Conservation (phyloP, 495 filamentous ascomycete species). For the Parmelia sp. region DNA sequence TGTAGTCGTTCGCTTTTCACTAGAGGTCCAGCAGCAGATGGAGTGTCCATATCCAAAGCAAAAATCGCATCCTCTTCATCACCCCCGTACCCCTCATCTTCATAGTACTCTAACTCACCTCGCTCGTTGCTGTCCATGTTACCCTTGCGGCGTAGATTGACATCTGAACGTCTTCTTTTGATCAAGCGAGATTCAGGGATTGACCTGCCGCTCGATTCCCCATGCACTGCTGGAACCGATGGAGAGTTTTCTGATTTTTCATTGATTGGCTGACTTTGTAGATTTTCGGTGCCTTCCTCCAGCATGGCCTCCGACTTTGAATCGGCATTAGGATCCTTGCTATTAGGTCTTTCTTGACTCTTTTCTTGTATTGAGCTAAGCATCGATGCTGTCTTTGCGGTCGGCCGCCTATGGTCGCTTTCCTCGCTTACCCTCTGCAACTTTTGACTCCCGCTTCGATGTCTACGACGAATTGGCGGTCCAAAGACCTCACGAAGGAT, state of each 20-base stretch:
- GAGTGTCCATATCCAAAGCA: constrained; percentile 57
- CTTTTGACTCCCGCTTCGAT: constrained; percentile 55
- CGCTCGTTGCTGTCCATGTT: constrained; percentile 54
- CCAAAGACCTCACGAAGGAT: constrained; percentile 92
- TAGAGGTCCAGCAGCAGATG: constrained; percentile 18
- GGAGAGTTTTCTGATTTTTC: neutral
- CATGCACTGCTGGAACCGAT: neutral
- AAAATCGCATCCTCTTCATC: constrained; percentile 72
- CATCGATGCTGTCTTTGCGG: neutral
- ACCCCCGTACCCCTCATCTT: constrained; percentile 78
- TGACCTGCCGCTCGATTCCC: neutral
- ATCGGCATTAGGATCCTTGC: neutral
- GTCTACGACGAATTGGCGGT: constrained; percentile 62
- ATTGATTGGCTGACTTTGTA: constrained; percentile 2
- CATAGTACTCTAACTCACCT: constrained; percentile 73
- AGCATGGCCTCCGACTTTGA: neutral
- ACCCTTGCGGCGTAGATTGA: constrained; percentile 64
- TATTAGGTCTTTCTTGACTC: neutral
- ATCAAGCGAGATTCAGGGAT: constrained; percentile 28
- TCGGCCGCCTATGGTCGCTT: constrained; percentile 9
- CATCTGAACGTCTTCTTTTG: constrained; percentile 69
- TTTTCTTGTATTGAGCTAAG: neutral
- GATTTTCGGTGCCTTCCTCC: neutral
- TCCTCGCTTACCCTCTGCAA: constrained; percentile 35
- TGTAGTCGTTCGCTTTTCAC: neutral